A percentile compares a stretch with the other conserved stretches of the same genome.
These are phyloP conservation scores for Boletellus deceptivus DNA, from an alignment of 1,284 basidiomycete species.

Conservation along the genomic window DNA sequence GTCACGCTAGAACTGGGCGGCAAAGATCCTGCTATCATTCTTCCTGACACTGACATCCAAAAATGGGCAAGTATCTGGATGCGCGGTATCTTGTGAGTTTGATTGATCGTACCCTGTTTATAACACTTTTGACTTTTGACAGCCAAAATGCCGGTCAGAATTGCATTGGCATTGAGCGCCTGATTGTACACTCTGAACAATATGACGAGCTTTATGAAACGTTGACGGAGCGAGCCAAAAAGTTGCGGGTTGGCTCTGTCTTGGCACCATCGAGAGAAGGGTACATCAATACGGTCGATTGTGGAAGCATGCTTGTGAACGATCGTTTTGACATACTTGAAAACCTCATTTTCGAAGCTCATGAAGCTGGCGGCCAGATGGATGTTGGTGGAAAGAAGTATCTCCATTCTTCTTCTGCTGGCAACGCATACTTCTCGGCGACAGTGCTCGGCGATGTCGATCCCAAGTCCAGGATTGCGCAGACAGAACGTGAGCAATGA, in stretches of 20 bases:
- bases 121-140: slow-evolving; percentile 6
- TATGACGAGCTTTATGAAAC: slow-evolving; percentile 72
- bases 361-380: slow-evolving; percentile 69
- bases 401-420: slow-evolving; percentile 61
- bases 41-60: slow-evolving; percentile 69
- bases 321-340: slow-evolving; percentile 72
- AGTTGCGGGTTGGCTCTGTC: slow-evolving; percentile 71
- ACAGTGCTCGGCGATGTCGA: slow-evolving; percentile 85
- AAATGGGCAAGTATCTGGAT: slow-evolving; percentile 75
- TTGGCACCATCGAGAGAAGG: slow-evolving; percentile 61
- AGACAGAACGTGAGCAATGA: slow-evolving; percentile 60
- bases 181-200: slow-evolving; percentile 79
- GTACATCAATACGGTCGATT: slow-evolving; percentile 69
- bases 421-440: slow-evolving; percentile 82
- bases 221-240: slow-evolving; percentile 60
- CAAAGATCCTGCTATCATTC: slow-evolving; percentile 77
- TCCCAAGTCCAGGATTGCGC: slow-evolving; percentile 73
- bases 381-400: slow-evolving; percentile 66
- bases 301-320: slow-evolving; percentile 78
- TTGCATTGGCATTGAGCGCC: slow-evolving; percentile 93
- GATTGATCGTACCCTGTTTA: not conserved
- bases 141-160: slow-evolving; percentile 95
- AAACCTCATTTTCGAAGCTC: slow-evolving; percentile 68
- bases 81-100: slow-evolving; percentile 84
- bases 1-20: slow-evolving; percentile 90